Conservation (phyloP, 345 rosid species). For the Sonneratia caseolaris region DNA sequence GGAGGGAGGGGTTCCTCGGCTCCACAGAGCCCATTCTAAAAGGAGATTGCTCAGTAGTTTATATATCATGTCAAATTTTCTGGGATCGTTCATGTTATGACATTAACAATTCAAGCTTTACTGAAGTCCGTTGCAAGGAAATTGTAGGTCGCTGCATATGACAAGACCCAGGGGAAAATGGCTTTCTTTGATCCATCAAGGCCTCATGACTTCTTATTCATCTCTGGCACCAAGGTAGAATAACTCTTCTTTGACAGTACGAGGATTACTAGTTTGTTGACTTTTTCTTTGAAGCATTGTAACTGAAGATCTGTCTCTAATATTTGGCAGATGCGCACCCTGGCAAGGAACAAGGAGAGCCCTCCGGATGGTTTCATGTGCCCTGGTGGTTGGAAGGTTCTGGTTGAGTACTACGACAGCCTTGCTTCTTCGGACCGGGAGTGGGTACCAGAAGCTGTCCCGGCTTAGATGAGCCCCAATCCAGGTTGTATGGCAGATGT, state of each 20-base stretch:
- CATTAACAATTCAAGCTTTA: not conserved
- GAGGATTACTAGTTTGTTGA: not conserved
- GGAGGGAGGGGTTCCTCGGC: too few relatives aligned
- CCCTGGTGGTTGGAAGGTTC: conserved; percentile 89
- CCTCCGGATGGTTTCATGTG: conserved; percentile 98
- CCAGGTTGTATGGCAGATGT: not conserved
- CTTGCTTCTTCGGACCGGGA: conserved; percentile 39
- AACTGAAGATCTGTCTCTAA: conserved; percentile 1
- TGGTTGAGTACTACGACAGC: conserved; percentile 82
- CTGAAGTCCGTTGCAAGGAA: not conserved
- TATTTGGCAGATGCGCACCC: conserved; percentile 68
- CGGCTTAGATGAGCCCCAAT: conserved; percentile 23
- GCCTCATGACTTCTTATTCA: conserved; percentile 83
- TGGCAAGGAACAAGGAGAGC: conserved; percentile 84
- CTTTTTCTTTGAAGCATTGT: not conserved
- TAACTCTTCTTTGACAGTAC: not conserved
- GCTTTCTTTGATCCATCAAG: conserved; percentile 94
- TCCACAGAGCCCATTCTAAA: too few relatives aligned
- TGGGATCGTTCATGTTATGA: not conserved
- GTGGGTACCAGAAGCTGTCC: conserved; percentile 46
- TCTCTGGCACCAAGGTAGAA: conserved; percentile 91
- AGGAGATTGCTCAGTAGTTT: too few relatives aligned
- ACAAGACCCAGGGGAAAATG: conserved; percentile 92
- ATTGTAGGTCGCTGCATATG: conserved; percentile 85
- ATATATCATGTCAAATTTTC: too few relatives aligned